Conservation (phyloP, 2,329 filamentous ascomycete genomes). For the Fusarium newnesense region DNA sequence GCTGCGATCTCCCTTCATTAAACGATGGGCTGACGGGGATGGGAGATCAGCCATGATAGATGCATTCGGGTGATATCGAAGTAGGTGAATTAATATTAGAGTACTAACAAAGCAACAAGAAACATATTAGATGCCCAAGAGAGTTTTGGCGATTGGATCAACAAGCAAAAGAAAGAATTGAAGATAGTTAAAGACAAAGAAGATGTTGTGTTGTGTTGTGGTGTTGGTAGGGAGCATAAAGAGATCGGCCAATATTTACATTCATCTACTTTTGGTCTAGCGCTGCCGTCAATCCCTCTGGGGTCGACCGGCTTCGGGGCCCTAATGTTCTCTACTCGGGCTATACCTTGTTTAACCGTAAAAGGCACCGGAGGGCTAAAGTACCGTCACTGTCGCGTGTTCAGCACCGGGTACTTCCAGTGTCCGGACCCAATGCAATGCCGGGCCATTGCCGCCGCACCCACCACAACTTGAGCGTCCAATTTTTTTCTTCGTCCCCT, state of each 20-base stretch:
- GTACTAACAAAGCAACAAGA: not conserved
- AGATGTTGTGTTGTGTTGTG: constrained; percentile 9
- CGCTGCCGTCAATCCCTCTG: constrained; percentile 11
- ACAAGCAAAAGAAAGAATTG: not conserved
- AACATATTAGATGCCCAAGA: not conserved
- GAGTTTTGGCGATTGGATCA: not conserved
- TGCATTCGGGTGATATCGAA: not conserved
- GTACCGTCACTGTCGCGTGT: constrained; percentile 33
- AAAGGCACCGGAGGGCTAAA: not conserved
- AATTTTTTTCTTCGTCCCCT: constrained; percentile 46
- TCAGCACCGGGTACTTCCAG: constrained; percentile 23
- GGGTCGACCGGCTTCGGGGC: constrained; percentile 28
- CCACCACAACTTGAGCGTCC: constrained; percentile 24
- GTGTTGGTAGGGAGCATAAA: constrained; percentile 11
- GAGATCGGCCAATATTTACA: constrained; percentile 44
- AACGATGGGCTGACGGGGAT: constrained; percentile 30
- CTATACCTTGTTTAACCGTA: constrained; percentile 20
- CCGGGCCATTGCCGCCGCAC: constrained; percentile 46
- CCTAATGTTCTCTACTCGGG: constrained; percentile 25
- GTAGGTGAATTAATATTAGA: not conserved
- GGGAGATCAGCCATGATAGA: constrained; percentile 18
- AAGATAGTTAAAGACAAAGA: not conserved
- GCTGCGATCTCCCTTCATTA: not conserved
- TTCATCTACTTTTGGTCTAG: constrained; percentile 46
- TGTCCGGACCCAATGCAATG: constrained; percentile 22